Base-by-base conservation (phyloP, 345 rosid species). In the Moricandia arvensis region DNA sequence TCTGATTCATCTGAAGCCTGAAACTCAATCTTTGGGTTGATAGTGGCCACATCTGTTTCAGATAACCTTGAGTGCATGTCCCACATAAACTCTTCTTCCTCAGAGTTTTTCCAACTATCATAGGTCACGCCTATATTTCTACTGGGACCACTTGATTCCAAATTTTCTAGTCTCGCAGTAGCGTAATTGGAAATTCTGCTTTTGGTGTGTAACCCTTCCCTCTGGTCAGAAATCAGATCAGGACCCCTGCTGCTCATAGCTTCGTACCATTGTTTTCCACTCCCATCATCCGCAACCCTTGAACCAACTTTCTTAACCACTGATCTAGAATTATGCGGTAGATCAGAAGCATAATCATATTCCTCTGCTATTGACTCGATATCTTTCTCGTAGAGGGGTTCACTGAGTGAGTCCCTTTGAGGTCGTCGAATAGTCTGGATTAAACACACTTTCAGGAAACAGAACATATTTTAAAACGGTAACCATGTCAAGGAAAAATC, bases 31-130 rank as follows among this genome's bases (percentile, higher is more conserved):
- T 84, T 85, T 8, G 85, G 68, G 79, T 78, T 80, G 69, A 83
- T 71, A 73, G 49, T 78, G 66, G 81, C 69, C 63, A 79, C 79
- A 69, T 85, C 88, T n/a, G 85, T 86, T 76, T 87, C 90, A 11
- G 88, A 80, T 68, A 86, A 74, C 75, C 93, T 85, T 61, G 97
- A 84, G 69, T 87, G 93, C 86, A 87, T 86, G 12, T 95, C 99
- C 99, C 99, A 95, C 88, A 88, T 83, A 79, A 88, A 95, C 82
- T 95, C 97, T 77, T 95, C 98, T 81, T 95, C 98, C 85, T 95
- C 98, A 0, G 96, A 90, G 79, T 90, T 89, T 76, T 90, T 92
- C 97, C 97, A 92, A 90, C 86, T 90, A 74, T 78, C 79, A 65
- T 27, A 72, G 67, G 93, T 79, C 71, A 83, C 76, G 27, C 84